A percentile compares a stretch with the other conserved stretches of the same genome.
These are phyloP conservation scores for Entomortierella chlamydospora DNA, from an alignment of 192 early-diverging fungal species.

Conservation along the genomic window DNA sequence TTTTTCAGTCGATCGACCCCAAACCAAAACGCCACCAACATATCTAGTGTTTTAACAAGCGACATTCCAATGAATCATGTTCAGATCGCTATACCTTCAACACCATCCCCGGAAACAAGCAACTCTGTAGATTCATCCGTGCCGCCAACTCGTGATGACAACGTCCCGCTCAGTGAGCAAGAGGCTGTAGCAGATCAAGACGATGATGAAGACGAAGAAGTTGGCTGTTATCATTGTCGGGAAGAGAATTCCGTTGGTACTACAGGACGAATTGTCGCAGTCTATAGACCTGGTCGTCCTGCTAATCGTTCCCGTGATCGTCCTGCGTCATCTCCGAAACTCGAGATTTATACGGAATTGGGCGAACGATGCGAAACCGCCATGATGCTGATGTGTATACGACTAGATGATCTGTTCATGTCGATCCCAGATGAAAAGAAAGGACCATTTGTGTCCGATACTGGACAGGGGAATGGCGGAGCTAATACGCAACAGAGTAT, in stretches of 20 bases:
- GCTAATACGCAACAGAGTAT: neutral
- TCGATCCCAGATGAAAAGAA: constrained; percentile 33
- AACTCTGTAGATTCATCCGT: neutral
- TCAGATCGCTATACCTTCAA: neutral
- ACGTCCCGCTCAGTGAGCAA: constrained; percentile 3
- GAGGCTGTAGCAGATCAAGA: neutral
- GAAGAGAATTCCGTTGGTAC: constrained; percentile 20
- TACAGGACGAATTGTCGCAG: constrained; percentile 30
- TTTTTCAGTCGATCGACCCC: constrained; percentile 14
- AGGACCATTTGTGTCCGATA: constrained; percentile 12
- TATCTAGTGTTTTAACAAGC: neutral
- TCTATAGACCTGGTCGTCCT: constrained; percentile 29
- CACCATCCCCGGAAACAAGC: neutral
- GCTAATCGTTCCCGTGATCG: constrained; percentile 39
- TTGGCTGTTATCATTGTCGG: constrained; percentile 31
- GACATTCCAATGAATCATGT: constrained; percentile 9
- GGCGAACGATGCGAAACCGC: constrained; percentile 43
- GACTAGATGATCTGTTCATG: constrained; percentile 50
- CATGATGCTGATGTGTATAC: constrained; percentile 46
- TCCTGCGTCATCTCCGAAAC: constrained; percentile 17
- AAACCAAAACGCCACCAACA: neutral
- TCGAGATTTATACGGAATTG: constrained; percentile 37
- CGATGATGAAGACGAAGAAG: constrained; percentile 25
- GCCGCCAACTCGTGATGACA: neutral
- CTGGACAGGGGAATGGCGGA: neutral